These are phyloP conservation scores for Candida berthetii DNA, from an alignment of 805 yeast genomes.

Conservation along the genomic window DNA sequence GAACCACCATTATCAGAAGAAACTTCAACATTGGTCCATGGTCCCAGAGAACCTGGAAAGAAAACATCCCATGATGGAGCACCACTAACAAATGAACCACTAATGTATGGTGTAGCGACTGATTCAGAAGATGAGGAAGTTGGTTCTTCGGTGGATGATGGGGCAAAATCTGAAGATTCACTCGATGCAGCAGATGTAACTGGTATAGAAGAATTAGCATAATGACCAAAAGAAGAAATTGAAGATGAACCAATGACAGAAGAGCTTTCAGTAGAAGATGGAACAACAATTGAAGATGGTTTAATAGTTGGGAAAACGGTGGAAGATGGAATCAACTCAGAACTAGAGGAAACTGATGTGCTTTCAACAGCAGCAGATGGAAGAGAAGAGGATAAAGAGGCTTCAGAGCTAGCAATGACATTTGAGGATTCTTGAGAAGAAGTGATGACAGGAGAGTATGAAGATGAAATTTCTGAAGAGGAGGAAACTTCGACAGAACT, in stretches of 20 bases:
- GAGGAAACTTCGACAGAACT: conserved; percentile 18
- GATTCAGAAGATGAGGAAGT: background rate
- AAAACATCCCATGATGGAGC: conserved; percentile 1
- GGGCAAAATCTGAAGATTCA: background rate
- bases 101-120: conserved; percentile 1
- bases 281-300: background rate
- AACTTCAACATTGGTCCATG: background rate
- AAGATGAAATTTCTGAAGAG: conserved; percentile 21
- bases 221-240: background rate
- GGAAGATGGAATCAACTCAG: background rate
- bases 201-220: background rate
- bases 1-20: background rate
- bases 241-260: background rate
- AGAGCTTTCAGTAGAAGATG: background rate
- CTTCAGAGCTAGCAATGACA: background rate
- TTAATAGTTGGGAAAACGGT: background rate
- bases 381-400: background rate
- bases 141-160: background rate
- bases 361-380: background rate
- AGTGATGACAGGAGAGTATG: background rate
- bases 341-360: background rate
- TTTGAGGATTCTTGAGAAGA: background rate
- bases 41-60: conserved; percentile 2
- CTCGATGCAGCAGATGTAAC: background rate
- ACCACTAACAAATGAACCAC: conserved; percentile 1